phyloP scores from a whole-genome alignment of 2,329 filamentous ascomycete species.

The Fonsecaea monophora region DNA sequence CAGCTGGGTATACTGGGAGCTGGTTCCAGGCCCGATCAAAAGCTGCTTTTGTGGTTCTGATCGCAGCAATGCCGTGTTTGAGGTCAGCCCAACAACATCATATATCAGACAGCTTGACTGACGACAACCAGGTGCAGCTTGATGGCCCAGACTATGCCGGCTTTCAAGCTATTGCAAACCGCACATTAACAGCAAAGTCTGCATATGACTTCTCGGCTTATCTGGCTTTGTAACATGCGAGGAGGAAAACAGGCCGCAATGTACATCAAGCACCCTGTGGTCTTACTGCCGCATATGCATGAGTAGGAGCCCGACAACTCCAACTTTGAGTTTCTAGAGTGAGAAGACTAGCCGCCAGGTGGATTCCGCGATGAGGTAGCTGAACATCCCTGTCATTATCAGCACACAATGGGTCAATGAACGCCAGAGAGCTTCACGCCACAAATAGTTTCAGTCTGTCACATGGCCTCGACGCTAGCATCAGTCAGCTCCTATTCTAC shows the following conservation, averaged over 20 bases:
- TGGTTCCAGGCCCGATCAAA: slow-evolving; percentile 10
- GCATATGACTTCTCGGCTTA: slow-evolving; percentile 17
- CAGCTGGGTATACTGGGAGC: slow-evolving; percentile 16
- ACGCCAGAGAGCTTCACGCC: background rate
- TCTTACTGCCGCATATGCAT: background rate
- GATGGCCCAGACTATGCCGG: slow-evolving; percentile 15
- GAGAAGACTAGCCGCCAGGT: background rate
- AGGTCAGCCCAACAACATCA: background rate
- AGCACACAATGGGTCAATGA: background rate
- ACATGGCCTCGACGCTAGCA: background rate
- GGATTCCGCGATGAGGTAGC: background rate
- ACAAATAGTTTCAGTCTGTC: background rate
- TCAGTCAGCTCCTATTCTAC: background rate
- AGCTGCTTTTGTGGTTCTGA: slow-evolving; percentile 17
- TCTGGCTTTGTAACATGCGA: slow-evolving; percentile 5
- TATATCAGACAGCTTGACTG: background rate
- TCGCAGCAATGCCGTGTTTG: slow-evolving; percentile 17
- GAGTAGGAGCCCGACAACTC: background rate
- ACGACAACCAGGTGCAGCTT: slow-evolving; percentile 6
- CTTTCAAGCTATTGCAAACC: slow-evolving; percentile 15
- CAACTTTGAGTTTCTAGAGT: background rate
- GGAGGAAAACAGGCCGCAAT: background rate
- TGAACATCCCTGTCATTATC: background rate
- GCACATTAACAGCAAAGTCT: slow-evolving; percentile 15
- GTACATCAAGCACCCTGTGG: background rate